phyloP scores from a whole-genome alignment of 768 basidiomycete genomes.

The Lanmaoa pseudosensibilis region DNA sequence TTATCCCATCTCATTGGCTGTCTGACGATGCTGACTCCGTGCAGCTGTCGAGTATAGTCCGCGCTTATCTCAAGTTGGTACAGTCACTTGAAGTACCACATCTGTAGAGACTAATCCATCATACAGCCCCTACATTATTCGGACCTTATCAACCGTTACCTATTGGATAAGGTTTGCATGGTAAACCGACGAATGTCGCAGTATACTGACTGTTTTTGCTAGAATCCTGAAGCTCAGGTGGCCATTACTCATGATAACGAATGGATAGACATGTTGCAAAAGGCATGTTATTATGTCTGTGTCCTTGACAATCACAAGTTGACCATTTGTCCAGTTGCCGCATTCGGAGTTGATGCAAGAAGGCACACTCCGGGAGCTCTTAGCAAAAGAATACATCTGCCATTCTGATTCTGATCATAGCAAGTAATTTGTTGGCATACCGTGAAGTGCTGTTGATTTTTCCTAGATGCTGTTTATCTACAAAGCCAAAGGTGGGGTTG shows the following conservation, averaged over 20 bases:
- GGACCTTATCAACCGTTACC: conserved; percentile 7
- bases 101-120: background rate
- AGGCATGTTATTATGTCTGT: background rate
- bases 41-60: background rate
- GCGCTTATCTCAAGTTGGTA: background rate
- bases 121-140: conserved; percentile 6
- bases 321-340: background rate
- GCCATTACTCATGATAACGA: conserved; percentile 11
- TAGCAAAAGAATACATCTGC: background rate
- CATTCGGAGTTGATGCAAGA: background rate
- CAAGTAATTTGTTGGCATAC: background rate
- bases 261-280: conserved; percentile 9
- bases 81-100: background rate
- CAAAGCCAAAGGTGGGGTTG: background rate
- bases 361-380: background rate
- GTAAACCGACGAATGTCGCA: no score
- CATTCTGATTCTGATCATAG: background rate
- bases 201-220: background rate
- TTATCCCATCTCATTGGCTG: no score
- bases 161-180: conserved; percentile 7
- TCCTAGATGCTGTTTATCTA: conserved; percentile 7
- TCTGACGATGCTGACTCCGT: no score
- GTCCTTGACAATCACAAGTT: background rate
- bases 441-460: background rate
- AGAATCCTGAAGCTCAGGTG: conserved; percentile 2